Evolutionary conservation across 768 basidiomycete genomes (phyloP).

Genomic region (Calocera viscosa): DNA sequence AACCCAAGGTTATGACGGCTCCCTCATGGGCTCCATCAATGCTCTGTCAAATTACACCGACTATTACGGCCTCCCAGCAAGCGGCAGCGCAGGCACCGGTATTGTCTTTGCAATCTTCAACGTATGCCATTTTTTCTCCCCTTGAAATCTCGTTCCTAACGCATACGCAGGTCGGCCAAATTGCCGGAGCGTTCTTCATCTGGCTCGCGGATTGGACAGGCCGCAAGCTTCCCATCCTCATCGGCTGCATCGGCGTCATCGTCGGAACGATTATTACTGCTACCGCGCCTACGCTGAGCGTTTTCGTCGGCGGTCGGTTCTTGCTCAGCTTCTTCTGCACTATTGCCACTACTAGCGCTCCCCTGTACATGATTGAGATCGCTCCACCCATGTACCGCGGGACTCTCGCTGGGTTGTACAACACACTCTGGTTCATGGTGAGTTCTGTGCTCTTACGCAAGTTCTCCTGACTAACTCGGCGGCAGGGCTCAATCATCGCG

Average conservation of each 20-base stretch:
- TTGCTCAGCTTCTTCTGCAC: slow-evolving; percentile 8
- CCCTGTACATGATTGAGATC: neutral
- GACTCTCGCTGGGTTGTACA: neutral
- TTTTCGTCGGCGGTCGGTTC: neutral
- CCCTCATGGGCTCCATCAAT: slow-evolving; percentile 5
- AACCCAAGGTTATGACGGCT: slow-evolving; percentile 1
- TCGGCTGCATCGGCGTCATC: slow-evolving; percentile 1
- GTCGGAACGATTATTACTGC: neutral
- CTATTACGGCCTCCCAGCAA: neutral
- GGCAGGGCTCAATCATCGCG: neutral
- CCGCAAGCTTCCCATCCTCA: neutral
- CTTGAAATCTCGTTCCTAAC: neutral
- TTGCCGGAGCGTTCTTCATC: neutral
- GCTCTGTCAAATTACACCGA: neutral
- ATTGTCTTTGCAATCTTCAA: slow-evolving; percentile 5
- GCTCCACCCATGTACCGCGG: neutral
- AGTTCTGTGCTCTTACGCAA: neutral
- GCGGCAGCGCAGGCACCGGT: neutral
- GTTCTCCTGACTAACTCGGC: too few species aligned
- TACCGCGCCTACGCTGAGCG: neutral
- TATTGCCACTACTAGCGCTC: neutral
- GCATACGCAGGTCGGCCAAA: neutral
- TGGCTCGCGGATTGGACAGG: neutral
- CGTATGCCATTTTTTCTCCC: neutral
- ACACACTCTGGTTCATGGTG: neutral